Evolutionary conservation across 495 filamentous ascomycete species (phyloP).

Genomic region (Podospora fimiseda): DNA sequence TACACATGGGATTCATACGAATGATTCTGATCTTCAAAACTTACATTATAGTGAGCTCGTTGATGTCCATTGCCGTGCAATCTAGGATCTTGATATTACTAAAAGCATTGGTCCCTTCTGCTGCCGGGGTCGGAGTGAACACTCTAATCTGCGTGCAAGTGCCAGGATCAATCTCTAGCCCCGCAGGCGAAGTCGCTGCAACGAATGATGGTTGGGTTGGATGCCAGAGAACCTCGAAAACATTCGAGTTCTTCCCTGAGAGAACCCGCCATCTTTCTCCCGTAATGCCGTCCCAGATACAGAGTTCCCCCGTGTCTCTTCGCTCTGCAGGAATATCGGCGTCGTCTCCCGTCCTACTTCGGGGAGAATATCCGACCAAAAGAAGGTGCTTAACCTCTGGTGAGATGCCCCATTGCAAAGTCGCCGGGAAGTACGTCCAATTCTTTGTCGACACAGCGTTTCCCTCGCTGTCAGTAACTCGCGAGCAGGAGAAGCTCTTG

Average conservation of each 20-base stretch:
- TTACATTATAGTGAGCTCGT: conserved; percentile 65
- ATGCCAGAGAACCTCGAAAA: conserved; percentile 79
- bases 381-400: conserved; percentile 49
- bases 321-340: conserved; percentile 48
- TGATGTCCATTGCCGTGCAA: conserved; percentile 79
- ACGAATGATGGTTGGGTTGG: conserved; percentile 52
- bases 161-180: conserved; percentile 31
- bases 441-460: conserved; percentile 38
- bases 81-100: conserved; percentile 45
- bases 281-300: conserved; percentile 59
- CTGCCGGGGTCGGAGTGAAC: conserved; percentile 26
- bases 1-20: no score
- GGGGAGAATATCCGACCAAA: conserved; percentile 69
- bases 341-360: conserved; percentile 44
- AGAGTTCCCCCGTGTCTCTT: conserved; percentile 59
- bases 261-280: conserved; percentile 40
- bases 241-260: conserved; percentile 55
- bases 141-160: conserved; percentile 42
- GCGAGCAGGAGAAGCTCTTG: conserved; percentile 39
- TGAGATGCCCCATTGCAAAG: conserved; percentile 63
- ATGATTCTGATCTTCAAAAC: no score
- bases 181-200: conserved; percentile 53
- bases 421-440: conserved; percentile 61
- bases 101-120: conserved; percentile 29
- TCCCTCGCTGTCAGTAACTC: conserved; percentile 38